Conservation (phyloP, 2,329 filamentous ascomycete genomes). For the Aspergillus calidoustus region DNA sequence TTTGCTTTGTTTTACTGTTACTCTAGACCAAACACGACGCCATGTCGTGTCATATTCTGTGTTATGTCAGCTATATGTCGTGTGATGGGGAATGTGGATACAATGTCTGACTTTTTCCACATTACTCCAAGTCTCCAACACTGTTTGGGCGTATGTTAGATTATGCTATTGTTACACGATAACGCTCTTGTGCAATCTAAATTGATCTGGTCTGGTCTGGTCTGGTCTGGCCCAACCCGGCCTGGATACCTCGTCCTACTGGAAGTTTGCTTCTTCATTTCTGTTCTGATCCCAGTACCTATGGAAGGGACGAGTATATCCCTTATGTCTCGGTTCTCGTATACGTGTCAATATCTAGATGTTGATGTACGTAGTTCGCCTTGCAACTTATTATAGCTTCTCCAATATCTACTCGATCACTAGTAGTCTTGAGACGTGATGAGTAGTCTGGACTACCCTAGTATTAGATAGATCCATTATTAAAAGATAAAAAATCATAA, state of each 20-base stretch:
- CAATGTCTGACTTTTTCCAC: too few relatives aligned
- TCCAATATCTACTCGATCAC: too few relatives aligned
- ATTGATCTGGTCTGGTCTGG: not conserved
- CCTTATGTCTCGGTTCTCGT: too few relatives aligned
- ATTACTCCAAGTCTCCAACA: not conserved
- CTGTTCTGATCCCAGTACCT: not conserved
- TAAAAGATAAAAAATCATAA: too few relatives aligned
- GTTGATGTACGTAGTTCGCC: too few relatives aligned
- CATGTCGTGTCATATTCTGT: not conserved
- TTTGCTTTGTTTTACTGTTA: slow-evolving; percentile 3
- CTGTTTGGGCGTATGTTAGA: not conserved
- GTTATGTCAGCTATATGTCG: not conserved
- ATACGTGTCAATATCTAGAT: too few relatives aligned
- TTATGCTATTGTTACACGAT: not conserved
- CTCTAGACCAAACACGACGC: not conserved
- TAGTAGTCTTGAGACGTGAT: too few relatives aligned
- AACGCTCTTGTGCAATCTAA: not conserved
- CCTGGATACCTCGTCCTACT: not conserved
- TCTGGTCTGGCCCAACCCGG: not conserved
- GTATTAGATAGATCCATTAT: too few relatives aligned
- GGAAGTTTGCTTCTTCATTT: not conserved
- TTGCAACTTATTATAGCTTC: too few relatives aligned
- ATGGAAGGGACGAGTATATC: too few relatives aligned
- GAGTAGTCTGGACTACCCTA: too few relatives aligned
- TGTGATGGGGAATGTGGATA: not conserved